Percentiles rank a stretch among this genome's conserved stretches.
Evolutionary conservation across 2,329 filamentous ascomycete genomes (phyloP).

Genomic region (Xylaria sp.): DNA sequence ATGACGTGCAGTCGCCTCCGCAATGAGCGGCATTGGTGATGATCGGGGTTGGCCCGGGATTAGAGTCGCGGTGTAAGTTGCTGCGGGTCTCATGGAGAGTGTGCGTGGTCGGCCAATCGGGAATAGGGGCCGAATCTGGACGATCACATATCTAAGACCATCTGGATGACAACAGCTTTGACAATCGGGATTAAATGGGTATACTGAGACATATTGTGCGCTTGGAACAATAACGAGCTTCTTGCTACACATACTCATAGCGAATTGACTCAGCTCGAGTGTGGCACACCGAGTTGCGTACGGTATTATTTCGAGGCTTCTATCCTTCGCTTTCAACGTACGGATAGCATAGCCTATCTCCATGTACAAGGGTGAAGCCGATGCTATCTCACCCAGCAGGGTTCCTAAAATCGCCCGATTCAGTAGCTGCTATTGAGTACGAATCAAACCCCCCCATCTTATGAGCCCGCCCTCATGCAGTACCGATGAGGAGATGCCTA

Average conservation of each 20-base stretch:
- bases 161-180: not conserved
- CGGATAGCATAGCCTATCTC: not conserved
- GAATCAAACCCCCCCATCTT: slow-evolving; percentile 13
- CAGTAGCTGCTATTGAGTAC: slow-evolving; percentile 13
- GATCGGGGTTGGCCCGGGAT: slow-evolving; percentile 25
- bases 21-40: slow-evolving; percentile 9
- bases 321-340: not conserved
- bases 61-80: slow-evolving; percentile 7
- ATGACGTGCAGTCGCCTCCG: slow-evolving; percentile 20
- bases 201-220: not conserved
- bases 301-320: no score
- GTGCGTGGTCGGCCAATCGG: not conserved
- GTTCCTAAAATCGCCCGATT: not conserved
- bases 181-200: not conserved
- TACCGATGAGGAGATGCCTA: slow-evolving; percentile 13
- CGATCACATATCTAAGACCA: no score
- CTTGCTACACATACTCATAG: not conserved
- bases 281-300: no score
- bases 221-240: not conserved
- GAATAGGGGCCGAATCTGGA: not conserved
- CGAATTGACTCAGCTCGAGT: not conserved
- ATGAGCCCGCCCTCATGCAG: slow-evolving; percentile 16
- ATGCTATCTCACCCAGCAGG: not conserved
- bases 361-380: not conserved
- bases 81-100: slow-evolving; percentile 1